Evolutionary conservation across 1,284 basidiomycete genomes (phyloP).

Genomic region (Sporisorium iseilematis-ciliati): DNA sequence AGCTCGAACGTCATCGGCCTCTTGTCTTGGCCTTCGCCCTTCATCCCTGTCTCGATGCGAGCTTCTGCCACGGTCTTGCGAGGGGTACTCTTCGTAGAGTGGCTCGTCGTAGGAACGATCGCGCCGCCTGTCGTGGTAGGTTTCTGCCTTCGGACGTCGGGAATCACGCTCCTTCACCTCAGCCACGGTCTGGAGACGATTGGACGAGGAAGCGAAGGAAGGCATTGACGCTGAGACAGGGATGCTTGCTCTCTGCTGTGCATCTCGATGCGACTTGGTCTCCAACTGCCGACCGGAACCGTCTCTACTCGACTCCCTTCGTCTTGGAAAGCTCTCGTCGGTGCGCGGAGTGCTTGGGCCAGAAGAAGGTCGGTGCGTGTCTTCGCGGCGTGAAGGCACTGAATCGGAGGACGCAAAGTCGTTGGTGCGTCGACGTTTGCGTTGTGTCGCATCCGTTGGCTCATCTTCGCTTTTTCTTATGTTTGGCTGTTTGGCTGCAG

Average conservation of each 20-base stretch:
- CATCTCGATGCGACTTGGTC: conserved; percentile 7
- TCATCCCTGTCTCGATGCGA: neutral
- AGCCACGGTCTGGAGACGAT: conserved; percentile 17
- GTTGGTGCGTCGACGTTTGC: conserved; percentile 43
- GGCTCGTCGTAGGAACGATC: conserved; percentile 32
- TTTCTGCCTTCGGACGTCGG: neutral
- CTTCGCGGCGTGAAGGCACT: conserved; percentile 1
- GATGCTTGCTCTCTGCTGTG: neutral
- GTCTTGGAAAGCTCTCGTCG: conserved; percentile 4
- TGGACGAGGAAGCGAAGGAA: conserved; percentile 11
- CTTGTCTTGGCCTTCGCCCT: neutral
- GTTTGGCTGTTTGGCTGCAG: conserved; percentile 10
- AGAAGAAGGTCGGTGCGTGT: neutral
- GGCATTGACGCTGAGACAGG: conserved; percentile 30
- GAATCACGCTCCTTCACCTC: conserved; percentile 9
- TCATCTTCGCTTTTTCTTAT: conserved; percentile 13
- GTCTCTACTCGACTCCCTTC: conserved; percentile 12
- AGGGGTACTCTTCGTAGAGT: neutral
- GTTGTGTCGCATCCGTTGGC: conserved; percentile 6
- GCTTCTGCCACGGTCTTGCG: neutral
- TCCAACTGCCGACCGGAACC: neutral
- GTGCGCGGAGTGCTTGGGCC: neutral
- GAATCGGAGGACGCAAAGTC: conserved; percentile 21
- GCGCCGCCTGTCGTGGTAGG: conserved; percentile 21
- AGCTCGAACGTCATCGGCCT: neutral